phyloP scores from a whole-genome alignment of 768 basidiomycete genomes.

The Suillus americanus region DNA sequence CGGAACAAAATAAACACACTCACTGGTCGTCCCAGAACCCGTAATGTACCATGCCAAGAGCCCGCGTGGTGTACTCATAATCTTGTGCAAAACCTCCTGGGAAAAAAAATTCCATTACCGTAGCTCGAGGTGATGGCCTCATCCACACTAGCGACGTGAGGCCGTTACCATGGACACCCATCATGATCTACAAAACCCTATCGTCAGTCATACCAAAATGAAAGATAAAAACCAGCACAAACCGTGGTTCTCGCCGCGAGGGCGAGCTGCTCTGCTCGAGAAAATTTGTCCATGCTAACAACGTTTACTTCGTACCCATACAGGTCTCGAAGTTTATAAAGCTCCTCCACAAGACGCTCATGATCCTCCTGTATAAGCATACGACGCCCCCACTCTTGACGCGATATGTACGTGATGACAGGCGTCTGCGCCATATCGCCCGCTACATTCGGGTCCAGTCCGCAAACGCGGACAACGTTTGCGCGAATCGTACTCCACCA shows the following conservation, averaged over 20 bases:
- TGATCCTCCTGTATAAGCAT: constrained; percentile 79
- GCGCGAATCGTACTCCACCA: constrained; percentile 86
- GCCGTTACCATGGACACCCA: constrained; percentile 94
- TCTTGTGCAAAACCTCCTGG: constrained; percentile 83
- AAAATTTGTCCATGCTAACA: constrained; percentile 80
- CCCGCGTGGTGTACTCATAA: constrained; percentile 80
- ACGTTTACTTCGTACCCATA: constrained; percentile 89
- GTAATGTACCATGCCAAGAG: constrained; percentile 80
- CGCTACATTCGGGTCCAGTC: constrained; percentile 45
- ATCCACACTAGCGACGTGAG: constrained; percentile 90
- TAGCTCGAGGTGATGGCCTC: constrained; percentile 77
- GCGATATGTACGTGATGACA: constrained; percentile 91
- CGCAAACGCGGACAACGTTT: constrained; percentile 72
- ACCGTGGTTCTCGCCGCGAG: constrained; percentile 87
- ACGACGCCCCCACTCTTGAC: constrained; percentile 86
- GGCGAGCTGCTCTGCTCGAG: constrained; percentile 75
- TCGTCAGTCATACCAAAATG: neutral
- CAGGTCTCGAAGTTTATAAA: constrained; percentile 64
- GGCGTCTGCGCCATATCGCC: constrained; percentile 48
- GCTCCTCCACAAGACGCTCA: constrained; percentile 71
- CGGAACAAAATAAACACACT: constrained; percentile 15
- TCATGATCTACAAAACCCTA: constrained; percentile 70
- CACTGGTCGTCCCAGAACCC: constrained; percentile 82
- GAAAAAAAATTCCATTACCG: constrained; percentile 92
- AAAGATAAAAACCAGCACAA: constrained; percentile 24